Base-by-base conservation (phyloP, 192 early-diverging fungal genomes). In the Tieghemiomyces parasiticus region DNA sequence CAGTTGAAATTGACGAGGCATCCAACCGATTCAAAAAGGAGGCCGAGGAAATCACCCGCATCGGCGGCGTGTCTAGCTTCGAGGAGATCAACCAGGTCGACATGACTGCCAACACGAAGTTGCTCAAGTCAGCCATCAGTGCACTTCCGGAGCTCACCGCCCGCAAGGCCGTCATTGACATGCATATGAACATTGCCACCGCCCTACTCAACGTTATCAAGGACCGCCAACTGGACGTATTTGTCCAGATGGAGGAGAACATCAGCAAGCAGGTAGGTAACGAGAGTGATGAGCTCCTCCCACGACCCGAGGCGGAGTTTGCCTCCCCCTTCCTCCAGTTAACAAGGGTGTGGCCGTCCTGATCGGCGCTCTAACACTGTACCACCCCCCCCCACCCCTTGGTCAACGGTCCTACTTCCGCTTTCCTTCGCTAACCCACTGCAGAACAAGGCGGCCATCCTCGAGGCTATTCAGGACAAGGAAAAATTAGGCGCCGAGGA, bases 171-270 rank as follows among this genome's bases (percentile, higher is more conserved):
- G 83, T 86, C 16, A 72, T 99, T 28, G 96, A 99, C 67, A 95
- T 94, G 89, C 96, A 99, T 66, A 99, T 95, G 91, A 92, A 91
- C 66, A 89, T 97, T 54, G 93, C 95, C 3, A 97, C 93, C 1
- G 72, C 78, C 24, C 67, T 99, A 62, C 75, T 99, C 19, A 82
- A 88, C 26, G 73, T 74, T 25, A 97, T 99, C 71, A 89, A 92
- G 68, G 87, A 93, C 25, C 76, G 96, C 46, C 88, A 97, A 62
- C 67, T 99, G 49, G 95, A 99, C 63, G 84, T 82, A 0, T 88
- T 95, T 58, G 95, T 97, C 66, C 86, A 93, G 56, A 75, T 92
- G 70, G 95, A 97, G 68, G 95, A 99, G 66, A 74, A 81, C 16
- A 81, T 99, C 44, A 76, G 75, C 4, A 82, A 86, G 62, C 85